Base-by-base conservation (phyloP, 495 filamentous ascomycete genomes). In the Daldinia caldariorum region DNA sequence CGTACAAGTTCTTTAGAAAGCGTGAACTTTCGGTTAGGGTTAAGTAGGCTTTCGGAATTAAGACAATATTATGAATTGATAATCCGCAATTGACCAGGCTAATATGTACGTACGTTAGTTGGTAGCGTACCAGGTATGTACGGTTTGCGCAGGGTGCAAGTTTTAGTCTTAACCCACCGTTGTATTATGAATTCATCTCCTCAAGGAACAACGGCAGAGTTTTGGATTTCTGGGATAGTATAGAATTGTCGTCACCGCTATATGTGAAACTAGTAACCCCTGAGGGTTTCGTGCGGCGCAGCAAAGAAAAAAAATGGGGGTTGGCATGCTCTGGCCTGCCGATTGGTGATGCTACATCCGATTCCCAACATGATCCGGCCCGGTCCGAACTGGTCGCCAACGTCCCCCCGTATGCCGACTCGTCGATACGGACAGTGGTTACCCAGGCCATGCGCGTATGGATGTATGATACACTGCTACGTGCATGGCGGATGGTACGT, bases 381-480 rank as follows among this genome's bases (percentile, higher is more conserved):
- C 63, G 69, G 55, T 45, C 63, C 63, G 69, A 59, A 63, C 31
- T 70, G 8, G 20, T 70, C 10, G 1, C 39, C 13, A 35, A 35
- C 5, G 34, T 35, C 34, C 34, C 34, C 34, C 41, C n/a, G n/a
- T 45, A 20, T n/a, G 41, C 41, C 41, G 41, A 16, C 41, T 45
- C 16, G 18, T n/a, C 26, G 39, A 45, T 9, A n/a, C 9, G 16
- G 41, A 18, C 20, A 0, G 16, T 22, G 10, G 43, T 47, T 47
- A 47, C 18, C 18, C 20, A 47, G 16, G 10, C 18, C 18, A 47
- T 47, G 7, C 10, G 20, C 2, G 43, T 47, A 45, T 6, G 7
- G n/a, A n/a, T 43, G 18, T 8, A 45, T 20, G 18, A n/a, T n/a
- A n/a, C n/a, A n/a, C n/a, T 22, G 20, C 43, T 47, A 47, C 49